phyloP scores from a whole-genome alignment of 768 basidiomycete species.

The Psilocybe subaeruginosa region DNA sequence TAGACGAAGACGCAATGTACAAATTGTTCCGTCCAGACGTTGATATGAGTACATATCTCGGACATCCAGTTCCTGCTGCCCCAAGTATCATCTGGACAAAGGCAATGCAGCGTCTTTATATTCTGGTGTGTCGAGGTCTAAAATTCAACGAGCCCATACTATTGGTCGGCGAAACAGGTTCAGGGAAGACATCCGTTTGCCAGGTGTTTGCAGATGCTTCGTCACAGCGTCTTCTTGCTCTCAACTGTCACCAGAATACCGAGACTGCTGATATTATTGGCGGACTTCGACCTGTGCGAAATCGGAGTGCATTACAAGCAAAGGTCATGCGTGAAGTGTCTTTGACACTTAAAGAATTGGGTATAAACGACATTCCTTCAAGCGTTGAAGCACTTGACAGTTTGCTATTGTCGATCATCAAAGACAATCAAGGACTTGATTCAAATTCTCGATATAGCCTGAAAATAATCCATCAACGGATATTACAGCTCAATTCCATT shows the following conservation, averaged over 20 bases:
- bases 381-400: slow-evolving; percentile 29
- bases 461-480: slow-evolving; percentile 42
- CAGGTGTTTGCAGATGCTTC: slow-evolving; percentile 80
- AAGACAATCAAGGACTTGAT: slow-evolving; percentile 29
- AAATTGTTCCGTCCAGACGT: slow-evolving; percentile 43
- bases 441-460: slow-evolving; percentile 34
- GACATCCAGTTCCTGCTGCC: slow-evolving; percentile 51
- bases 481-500: slow-evolving; percentile 65
- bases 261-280: slow-evolving; percentile 98
- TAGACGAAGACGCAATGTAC: slow-evolving; percentile 78
- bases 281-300: slow-evolving; percentile 86
- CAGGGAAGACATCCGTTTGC: slow-evolving; percentile 97
- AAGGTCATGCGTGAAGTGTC: slow-evolving; percentile 49
- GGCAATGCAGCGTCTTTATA: slow-evolving; percentile 90
- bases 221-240: slow-evolving; percentile 60
- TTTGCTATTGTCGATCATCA: slow-evolving; percentile 30
- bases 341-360: slow-evolving; percentile 42
- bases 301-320: slow-evolving; percentile 59
- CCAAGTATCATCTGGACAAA: slow-evolving; percentile 85
- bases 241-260: slow-evolving; percentile 98
- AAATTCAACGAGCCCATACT: slow-evolving; percentile 93
- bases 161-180: slow-evolving; percentile 96
- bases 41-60: slow-evolving; percentile 53
- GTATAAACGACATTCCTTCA: slow-evolving; percentile 30
- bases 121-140: slow-evolving; percentile 82